Conservation (phyloP, 345 rosid species). For the Eucalyptus melliodora region DNA sequence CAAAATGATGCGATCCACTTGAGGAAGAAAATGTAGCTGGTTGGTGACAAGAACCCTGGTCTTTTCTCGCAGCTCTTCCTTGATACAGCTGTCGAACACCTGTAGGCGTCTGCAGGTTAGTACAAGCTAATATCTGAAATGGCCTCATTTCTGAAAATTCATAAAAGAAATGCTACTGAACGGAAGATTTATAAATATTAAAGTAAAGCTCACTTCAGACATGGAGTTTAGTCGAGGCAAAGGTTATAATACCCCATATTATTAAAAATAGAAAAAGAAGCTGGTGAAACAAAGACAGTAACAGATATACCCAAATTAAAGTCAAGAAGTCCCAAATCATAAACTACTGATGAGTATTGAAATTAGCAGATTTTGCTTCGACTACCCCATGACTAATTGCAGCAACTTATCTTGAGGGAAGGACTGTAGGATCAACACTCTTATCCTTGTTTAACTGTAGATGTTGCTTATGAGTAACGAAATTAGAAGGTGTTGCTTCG, state of each 20-base stretch:
- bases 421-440: not conserved
- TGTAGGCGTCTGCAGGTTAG: not conserved
- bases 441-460: not conserved
- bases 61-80: constrained; percentile 60
- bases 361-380: not conserved
- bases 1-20: constrained; percentile 67
- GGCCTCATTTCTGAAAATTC: not conserved
- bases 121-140: not conserved
- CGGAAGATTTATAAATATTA: not conserved
- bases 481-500: not conserved
- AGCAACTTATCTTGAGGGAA: not conserved
- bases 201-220: not conserved
- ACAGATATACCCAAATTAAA: not conserved
- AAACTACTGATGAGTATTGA: not conserved
- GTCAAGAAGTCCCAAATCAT: not conserved
- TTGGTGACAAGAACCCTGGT: constrained; percentile 88
- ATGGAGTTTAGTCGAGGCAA: not conserved
- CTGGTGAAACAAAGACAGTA: not conserved
- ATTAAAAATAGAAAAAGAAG: not conserved
- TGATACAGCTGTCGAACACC: constrained; percentile 88
- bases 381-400: not conserved
- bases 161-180: not conserved
- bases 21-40: constrained; percentile 96
- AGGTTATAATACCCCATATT: not conserved
- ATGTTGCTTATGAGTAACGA: not conserved